These are phyloP conservation scores for Claviceps arundinis DNA, from an alignment of 2,329 filamentous ascomycete species.

Conservation along the genomic window DNA sequence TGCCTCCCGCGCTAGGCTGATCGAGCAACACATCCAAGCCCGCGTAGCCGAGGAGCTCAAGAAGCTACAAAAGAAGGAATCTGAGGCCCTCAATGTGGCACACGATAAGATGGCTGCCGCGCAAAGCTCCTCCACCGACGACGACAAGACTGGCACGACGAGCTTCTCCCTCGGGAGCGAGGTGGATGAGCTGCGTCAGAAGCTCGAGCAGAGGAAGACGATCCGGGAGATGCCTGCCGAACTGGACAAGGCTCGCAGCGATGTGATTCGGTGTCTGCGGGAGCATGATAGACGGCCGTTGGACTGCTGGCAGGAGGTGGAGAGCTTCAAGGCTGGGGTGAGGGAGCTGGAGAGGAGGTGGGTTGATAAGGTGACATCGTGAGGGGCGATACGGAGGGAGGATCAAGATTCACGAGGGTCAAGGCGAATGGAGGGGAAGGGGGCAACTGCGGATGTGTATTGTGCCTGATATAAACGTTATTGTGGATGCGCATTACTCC, in stretches of 20 bases:
- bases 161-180: conserved; percentile 44
- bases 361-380: conserved; percentile 62
- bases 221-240: conserved; percentile 55
- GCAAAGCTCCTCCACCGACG: conserved; percentile 19
- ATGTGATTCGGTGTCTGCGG: conserved; percentile 68
- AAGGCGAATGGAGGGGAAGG: neutral
- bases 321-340: conserved; percentile 81
- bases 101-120: conserved; percentile 48
- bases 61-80: conserved; percentile 59
- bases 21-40: conserved; percentile 78
- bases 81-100: conserved; percentile 53
- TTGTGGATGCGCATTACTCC: too few relatives aligned
- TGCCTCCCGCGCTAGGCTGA: conserved; percentile 65
- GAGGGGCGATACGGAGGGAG: neutral
- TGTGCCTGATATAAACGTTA: too few relatives aligned
- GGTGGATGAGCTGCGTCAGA: conserved; percentile 42
- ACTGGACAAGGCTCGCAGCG: conserved; percentile 61
- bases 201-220: conserved; percentile 49
- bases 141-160: conserved; percentile 12
- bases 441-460: too few relatives aligned
- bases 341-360: conserved; percentile 73
- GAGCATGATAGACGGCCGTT: conserved; percentile 76
- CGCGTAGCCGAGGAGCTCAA: conserved; percentile 79
- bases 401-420: neutral
- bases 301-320: conserved; percentile 90